These are phyloP conservation scores for Spathaspora sp. DNA, from an alignment of 1,139 yeast genomes.

Conservation along the genomic window DNA sequence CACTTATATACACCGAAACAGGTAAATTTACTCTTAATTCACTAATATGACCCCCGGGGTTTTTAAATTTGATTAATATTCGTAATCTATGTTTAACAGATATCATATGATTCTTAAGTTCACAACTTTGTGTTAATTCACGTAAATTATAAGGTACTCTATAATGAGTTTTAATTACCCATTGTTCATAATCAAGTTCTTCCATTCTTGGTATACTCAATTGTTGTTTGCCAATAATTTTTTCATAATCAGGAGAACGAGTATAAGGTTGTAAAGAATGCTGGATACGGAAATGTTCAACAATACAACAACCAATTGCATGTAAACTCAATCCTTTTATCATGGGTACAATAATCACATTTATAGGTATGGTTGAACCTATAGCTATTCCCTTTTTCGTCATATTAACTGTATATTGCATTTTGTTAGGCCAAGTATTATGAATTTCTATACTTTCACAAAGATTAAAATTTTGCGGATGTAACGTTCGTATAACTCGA, in stretches of 20 bases:
- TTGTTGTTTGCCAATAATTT: conserved; percentile 29
- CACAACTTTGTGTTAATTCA: conserved; percentile 59
- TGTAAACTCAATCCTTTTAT: conserved; percentile 54
- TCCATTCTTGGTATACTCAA: conserved; percentile 26
- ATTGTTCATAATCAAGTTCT: conserved; percentile 42
- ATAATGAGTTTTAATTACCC: conserved; percentile 50
- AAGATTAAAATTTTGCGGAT: conserved; percentile 49
- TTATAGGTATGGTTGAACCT: conserved; percentile 55
- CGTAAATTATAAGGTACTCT: conserved; percentile 53
- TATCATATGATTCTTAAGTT: conserved; percentile 46
- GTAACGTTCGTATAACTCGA: conserved; percentile 48
- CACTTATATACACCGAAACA: conserved; percentile 55
- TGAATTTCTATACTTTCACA: conserved; percentile 58
- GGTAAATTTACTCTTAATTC: conserved; percentile 72
- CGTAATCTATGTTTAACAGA: conserved; percentile 63
- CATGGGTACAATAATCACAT: conserved; percentile 57
- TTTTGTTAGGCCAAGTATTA: conserved; percentile 63
- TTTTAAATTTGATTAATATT: conserved; percentile 53
- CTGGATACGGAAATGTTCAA: conserved; percentile 49
- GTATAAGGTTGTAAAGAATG: conserved; percentile 25
- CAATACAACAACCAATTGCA: conserved; percentile 47
- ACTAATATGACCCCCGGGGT: conserved; percentile 63
- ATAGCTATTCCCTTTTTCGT: conserved; percentile 60
- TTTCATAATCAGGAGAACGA: conserved; percentile 46
- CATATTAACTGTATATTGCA: conserved; percentile 60